Conservation (phyloP, 108 stramenopile species). For the Nitzschia sp. region DNA sequence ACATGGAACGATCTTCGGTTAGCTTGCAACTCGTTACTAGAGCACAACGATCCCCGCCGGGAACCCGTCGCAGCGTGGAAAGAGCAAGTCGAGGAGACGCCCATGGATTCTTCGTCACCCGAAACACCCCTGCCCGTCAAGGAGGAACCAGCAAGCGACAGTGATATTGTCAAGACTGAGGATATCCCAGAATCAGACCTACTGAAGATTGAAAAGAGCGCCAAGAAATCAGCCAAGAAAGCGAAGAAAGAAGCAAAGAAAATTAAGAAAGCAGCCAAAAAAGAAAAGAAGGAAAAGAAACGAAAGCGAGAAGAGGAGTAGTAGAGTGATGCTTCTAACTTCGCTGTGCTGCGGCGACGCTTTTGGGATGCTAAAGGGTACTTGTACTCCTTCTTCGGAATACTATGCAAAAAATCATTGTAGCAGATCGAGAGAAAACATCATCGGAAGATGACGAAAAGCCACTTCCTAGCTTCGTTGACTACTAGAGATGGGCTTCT, state of each 20-base stretch:
- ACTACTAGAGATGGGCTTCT: no score
- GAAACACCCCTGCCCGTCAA: neutral
- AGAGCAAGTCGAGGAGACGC: constrained; percentile 1
- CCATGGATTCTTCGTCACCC: neutral
- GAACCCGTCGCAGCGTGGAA: constrained; percentile 26
- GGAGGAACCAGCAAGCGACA: neutral
- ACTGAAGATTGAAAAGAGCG: neutral
- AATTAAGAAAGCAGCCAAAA: constrained; percentile 17
- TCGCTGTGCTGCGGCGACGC: neutral
- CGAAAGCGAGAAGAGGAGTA: constrained; percentile 7
- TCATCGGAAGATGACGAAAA: no score
- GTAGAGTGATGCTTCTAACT: neutral
- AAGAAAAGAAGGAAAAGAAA: constrained; percentile 29
- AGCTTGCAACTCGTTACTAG: constrained; percentile 26
- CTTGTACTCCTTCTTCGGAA: no score
- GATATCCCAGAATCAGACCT: neutral
- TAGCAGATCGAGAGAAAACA: no score
- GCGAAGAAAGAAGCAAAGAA: constrained; percentile 20
- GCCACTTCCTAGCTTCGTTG: no score
- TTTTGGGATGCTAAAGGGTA: neutral
- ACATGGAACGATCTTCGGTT: constrained; percentile 25
- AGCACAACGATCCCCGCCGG: constrained; percentile 19
- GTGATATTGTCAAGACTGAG: neutral
- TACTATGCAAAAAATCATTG: no score
- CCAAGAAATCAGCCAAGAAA: constrained; percentile 12